A percentile compares a stretch with the other conserved stretches of the same genome.
These are phyloP conservation scores for Hypsizygus marmoreus DNA, from an alignment of 768 basidiomycete species.

Conservation along the genomic window DNA sequence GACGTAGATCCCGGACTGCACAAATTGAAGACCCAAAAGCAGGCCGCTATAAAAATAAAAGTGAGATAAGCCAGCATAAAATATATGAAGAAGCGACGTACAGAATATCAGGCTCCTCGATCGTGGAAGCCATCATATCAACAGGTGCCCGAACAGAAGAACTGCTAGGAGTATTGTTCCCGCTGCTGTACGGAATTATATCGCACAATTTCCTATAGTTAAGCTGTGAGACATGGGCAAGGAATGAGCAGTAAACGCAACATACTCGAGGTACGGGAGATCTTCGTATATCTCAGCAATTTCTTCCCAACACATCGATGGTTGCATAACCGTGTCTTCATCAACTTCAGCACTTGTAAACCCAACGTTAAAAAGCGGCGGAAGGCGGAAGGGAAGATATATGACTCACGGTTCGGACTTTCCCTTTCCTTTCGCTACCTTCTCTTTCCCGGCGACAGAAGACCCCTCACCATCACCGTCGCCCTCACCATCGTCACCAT, in stretches of 20 bases:
- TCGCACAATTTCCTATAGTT: neutral
- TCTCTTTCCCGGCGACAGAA: no score
- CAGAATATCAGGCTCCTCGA: no score
- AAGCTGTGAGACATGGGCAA: neutral
- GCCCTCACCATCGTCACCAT: no score
- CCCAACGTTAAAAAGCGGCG: no score
- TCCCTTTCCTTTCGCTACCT: no score
- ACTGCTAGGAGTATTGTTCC: neutral
- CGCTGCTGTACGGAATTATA: neutral
- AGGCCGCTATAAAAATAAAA: neutral
- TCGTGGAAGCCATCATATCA: no score
- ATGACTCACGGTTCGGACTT: no score
- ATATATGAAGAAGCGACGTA: no score
- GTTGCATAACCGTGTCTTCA: neutral
- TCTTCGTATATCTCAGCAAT: neutral
- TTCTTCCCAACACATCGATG: neutral
- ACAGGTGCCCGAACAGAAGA: neutral
- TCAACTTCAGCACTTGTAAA: no score
- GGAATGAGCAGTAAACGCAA: neutral
- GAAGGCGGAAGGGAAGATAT: no score
- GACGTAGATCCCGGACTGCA: neutral
- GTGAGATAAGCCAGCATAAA: no score
- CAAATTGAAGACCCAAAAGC: conserved; percentile 2
- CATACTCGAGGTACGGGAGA: neutral
- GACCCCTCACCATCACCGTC: no score